phyloP scores from a whole-genome alignment of 2,329 filamentous ascomycete genomes.

The Xylariales sp. region DNA sequence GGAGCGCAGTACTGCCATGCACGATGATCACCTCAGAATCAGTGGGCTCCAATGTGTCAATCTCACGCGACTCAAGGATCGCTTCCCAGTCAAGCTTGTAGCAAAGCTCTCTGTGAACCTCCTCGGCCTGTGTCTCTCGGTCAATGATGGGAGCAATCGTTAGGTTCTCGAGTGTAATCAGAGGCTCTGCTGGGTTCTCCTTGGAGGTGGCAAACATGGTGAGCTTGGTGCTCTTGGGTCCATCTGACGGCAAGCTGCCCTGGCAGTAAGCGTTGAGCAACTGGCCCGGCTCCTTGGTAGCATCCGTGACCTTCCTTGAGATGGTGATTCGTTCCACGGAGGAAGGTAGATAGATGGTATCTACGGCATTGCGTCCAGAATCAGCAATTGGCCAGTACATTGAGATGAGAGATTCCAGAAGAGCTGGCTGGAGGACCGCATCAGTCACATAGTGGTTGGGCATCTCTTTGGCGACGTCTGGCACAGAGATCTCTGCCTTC shows the following conservation, averaged over 20 bases:
- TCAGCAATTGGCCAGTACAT: conserved; percentile 36
- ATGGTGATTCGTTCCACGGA: conserved; percentile 35
- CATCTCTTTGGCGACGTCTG: conserved; percentile 35
- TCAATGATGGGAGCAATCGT: conserved; percentile 37
- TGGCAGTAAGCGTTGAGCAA: conserved; percentile 31
- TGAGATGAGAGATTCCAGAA: conserved; percentile 36
- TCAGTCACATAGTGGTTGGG: conserved; percentile 29
- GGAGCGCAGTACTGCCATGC: conserved; percentile 27
- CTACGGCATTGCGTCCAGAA: conserved; percentile 22
- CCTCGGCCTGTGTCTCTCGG: conserved; percentile 23
- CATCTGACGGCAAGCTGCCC: conserved; percentile 22
- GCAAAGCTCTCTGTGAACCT: conserved; percentile 36
- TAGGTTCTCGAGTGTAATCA: conserved; percentile 33
- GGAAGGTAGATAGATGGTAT: conserved; percentile 38
- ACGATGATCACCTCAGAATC: conserved; percentile 34
- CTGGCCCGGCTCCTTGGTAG: conserved; percentile 24
- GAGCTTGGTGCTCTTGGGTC: conserved; percentile 32
- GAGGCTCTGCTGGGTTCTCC: conserved; percentile 23
- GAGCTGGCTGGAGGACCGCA: conserved; percentile 31
- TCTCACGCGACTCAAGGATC: conserved; percentile 25
- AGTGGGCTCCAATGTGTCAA: conserved; percentile 13
- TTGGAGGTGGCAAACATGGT: conserved; percentile 29
- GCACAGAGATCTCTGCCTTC: conserved; percentile 29
- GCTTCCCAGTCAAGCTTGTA: conserved; percentile 44
- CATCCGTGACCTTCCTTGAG: conserved; percentile 23